phyloP scores from a whole-genome alignment of 306 rosid genomes.

The Fragaria ananassa region DNA sequence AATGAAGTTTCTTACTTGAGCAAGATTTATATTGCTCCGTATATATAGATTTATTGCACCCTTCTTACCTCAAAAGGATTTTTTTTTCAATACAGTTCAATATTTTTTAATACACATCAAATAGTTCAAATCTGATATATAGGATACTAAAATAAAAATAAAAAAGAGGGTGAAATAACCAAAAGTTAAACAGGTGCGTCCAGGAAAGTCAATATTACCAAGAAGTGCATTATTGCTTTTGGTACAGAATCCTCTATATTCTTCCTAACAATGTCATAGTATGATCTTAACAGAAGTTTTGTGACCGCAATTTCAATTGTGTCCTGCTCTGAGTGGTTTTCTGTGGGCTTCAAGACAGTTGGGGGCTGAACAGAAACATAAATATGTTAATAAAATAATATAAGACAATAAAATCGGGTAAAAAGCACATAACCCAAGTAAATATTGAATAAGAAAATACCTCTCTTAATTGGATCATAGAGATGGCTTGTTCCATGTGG shows the following conservation, averaged over 20 bases:
- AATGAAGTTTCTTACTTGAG: background rate
- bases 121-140: background rate
- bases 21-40: background rate
- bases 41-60: background rate
- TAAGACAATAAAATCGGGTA: background rate
- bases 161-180: background rate
- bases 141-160: background rate
- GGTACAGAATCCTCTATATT: conserved; percentile 84
- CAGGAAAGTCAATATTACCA: conserved; percentile 50
- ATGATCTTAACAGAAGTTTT: conserved; percentile 78
- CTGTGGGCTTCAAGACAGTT: conserved; percentile 82
- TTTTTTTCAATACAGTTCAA: background rate
- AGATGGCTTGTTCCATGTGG: conserved; percentile 57
- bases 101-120: background rate
- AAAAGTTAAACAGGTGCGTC: background rate
- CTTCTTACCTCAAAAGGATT: background rate
- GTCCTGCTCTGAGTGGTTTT: conserved; percentile 76
- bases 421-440: conserved; percentile 15
- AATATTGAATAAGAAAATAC: conserved; percentile 31
- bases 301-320: conserved; percentile 70
- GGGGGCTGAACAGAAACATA: conserved; percentile 66
- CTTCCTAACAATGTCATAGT: conserved; percentile 92
- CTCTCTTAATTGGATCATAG: conserved; percentile 89
- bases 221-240: conserved; percentile 95
- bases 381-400: conserved; percentile 20